Percentiles rank a stretch among this genome's conserved stretches.
Conservation (phyloP, 306 rosid species). For the Rosa lucieae region DNA sequence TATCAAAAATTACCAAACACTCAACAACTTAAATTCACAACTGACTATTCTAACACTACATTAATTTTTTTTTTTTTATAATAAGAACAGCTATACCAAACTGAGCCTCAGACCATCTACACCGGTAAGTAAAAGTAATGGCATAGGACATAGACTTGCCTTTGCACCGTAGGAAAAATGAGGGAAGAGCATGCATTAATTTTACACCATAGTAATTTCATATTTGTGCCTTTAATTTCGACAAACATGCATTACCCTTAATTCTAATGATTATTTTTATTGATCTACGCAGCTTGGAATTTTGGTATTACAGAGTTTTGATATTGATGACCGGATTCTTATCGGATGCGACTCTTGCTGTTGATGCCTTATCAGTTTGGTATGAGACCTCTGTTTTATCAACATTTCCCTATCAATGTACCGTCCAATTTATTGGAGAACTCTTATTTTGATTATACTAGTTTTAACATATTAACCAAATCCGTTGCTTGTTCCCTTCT, state of each 20-base stretch:
- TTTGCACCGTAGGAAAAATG: too few relatives aligned
- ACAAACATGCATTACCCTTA: not conserved
- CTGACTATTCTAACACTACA: too few relatives aligned
- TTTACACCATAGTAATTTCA: too few relatives aligned
- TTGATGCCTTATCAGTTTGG: slow-evolving; percentile 75
- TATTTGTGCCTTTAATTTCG: not conserved
- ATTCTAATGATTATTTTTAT: not conserved
- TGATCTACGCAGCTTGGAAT: slow-evolving; percentile 49
- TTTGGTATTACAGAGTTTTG: slow-evolving; percentile 69
- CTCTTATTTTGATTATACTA: not conserved
- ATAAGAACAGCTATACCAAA: too few relatives aligned
- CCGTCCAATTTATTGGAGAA: not conserved
- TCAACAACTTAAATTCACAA: too few relatives aligned
- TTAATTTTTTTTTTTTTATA: too few relatives aligned
- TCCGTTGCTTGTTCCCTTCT: not conserved
- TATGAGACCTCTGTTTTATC: not conserved
- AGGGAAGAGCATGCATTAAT: too few relatives aligned
- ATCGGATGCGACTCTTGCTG: slow-evolving; percentile 59
- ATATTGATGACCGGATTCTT: slow-evolving; percentile 63
- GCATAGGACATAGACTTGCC: too few relatives aligned
- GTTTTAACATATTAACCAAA: not conserved
- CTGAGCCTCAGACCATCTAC: too few relatives aligned
- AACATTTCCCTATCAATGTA: not conserved
- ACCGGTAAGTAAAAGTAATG: too few relatives aligned
- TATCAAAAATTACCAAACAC: too few relatives aligned